These are phyloP conservation scores for Alternaria triticimaculans DNA, from an alignment of 2,329 filamentous ascomycete species.

Conservation along the genomic window DNA sequence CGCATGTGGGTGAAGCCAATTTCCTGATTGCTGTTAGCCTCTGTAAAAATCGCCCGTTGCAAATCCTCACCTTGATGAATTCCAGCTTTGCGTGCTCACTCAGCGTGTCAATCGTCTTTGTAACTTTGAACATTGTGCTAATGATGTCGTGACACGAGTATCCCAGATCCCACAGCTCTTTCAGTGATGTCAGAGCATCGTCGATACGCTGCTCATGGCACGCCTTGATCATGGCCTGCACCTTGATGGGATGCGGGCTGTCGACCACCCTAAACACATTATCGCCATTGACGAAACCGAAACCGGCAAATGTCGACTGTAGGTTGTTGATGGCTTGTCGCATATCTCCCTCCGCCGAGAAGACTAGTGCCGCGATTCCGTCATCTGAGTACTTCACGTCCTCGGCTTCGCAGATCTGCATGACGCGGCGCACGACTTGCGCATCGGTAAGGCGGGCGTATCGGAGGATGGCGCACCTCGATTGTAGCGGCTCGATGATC, in stretches of 20 bases:
- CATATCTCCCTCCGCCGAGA: slow-evolving; percentile 98
- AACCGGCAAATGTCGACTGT: slow-evolving; percentile 90
- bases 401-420: slow-evolving; percentile 93
- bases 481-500: slow-evolving; percentile 99
- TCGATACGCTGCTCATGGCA: slow-evolving; percentile 94
- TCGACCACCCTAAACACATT: slow-evolving; percentile 99
- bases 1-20: slow-evolving; percentile 99
- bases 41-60: neutral
- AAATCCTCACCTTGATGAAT: slow-evolving; percentile 73
- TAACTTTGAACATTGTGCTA: slow-evolving; percentile 98
- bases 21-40: slow-evolving; percentile 58
- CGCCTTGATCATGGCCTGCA: slow-evolving; percentile 97
- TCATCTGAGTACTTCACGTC: slow-evolving; percentile 91
- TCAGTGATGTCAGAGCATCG: slow-evolving; percentile 80
- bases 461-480: slow-evolving; percentile 91
- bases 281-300: slow-evolving; percentile 95
- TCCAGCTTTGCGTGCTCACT: slow-evolving; percentile 96
- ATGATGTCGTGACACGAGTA: slow-evolving; percentile 99
- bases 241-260: slow-evolving; percentile 95
- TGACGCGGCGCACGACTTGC: slow-evolving; percentile 86
- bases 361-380: slow-evolving; percentile 92
- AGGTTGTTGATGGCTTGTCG: slow-evolving; percentile 98
- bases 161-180: slow-evolving; percentile 91
- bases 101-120: slow-evolving; percentile 89
- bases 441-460: slow-evolving; percentile 92